Percentiles rank a stretch among this genome's conserved stretches.
Evolutionary conservation across 352 stramenopile genomes (phyloP).

Genomic region (Globisporangium polare): DNA sequence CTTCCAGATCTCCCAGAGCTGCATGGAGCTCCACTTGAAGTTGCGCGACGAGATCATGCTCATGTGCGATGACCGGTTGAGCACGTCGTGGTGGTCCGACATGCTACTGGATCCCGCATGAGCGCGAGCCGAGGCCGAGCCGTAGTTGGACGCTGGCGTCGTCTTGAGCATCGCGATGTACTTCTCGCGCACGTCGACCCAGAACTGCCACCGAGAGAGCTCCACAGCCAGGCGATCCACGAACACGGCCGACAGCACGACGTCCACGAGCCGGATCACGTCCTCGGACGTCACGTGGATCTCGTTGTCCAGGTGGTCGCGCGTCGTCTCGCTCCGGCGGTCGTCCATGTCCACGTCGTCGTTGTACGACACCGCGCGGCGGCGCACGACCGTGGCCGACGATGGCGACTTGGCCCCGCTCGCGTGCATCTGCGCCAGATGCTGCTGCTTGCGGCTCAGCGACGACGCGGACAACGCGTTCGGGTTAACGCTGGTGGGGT

Average conservation of each 20-base stretch:
- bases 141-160: constrained; percentile 18
- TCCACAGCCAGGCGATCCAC: constrained; percentile 59
- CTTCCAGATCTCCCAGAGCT: constrained; percentile 84
- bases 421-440: neutral
- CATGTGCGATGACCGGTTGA: constrained; percentile 3
- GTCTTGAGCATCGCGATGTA: constrained; percentile 52
- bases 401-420: neutral
- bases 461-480: neutral
- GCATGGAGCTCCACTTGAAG: constrained; percentile 79
- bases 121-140: neutral
- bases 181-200: constrained; percentile 72
- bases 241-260: constrained; percentile 69
- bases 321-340: constrained; percentile 22
- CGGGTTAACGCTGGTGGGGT: no score
- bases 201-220: constrained; percentile 77
- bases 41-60: constrained; percentile 39
- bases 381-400: constrained; percentile 5
- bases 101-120: neutral
- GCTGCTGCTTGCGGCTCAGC: constrained; percentile 10
- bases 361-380: constrained; percentile 4
- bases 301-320: constrained; percentile 36
- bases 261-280: constrained; percentile 70
- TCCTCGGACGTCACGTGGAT: constrained; percentile 68
- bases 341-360: neutral
- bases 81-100: constrained; percentile 7